Base-by-base conservation (phyloP, 2,329 filamentous ascomycete species). In the Trichoderma breve region DNA sequence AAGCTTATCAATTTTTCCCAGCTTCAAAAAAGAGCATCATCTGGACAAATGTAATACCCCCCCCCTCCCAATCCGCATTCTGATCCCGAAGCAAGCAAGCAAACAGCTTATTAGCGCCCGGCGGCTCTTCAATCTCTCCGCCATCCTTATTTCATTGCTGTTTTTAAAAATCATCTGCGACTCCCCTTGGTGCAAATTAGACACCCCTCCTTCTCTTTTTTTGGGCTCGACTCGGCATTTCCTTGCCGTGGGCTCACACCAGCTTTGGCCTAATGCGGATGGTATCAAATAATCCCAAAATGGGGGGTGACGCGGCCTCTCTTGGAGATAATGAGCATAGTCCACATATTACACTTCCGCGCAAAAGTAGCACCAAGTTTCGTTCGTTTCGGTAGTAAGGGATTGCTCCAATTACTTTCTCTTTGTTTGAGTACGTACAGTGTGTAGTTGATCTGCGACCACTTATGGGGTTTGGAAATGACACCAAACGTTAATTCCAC, bases 241-340 rank as follows among this genome's bases (percentile, higher is more conserved):
- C 58, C 39, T 58, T 68, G 57, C 70, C 63, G 70, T 28, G 39
- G 15, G 70, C 62, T 36, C 28, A 36, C 57, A 64, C 43, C n/a
- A 34, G 30, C 28, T 18, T 30, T 58, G 55, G 15, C 65, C 65
- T 32, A 68, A 68, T 68, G 24, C 47, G 63, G 63, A 66, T 66
- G 63, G 63, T 66, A 55, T 55, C n/a, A 55, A 66, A 66, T 66
- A 21, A 60, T 60, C 24, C 24, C 65, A 60, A 67, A 57, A 58
- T 30, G 32, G 51, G 14, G 34, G 65, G 58, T 68, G 65, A 68
- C 65, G 64, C 64, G 64, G 64, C 64, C 64, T 58, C 39, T 24
- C 30, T 66, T 51, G 32, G 57, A 67, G n/a, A 24, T 24, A 51
- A 24, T 51, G 43, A 21, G n/a, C n/a, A 21, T 39, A 24, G 47